Conservation (phyloP, 208 protist species). For the Trypanosoma scelopori region DNA sequence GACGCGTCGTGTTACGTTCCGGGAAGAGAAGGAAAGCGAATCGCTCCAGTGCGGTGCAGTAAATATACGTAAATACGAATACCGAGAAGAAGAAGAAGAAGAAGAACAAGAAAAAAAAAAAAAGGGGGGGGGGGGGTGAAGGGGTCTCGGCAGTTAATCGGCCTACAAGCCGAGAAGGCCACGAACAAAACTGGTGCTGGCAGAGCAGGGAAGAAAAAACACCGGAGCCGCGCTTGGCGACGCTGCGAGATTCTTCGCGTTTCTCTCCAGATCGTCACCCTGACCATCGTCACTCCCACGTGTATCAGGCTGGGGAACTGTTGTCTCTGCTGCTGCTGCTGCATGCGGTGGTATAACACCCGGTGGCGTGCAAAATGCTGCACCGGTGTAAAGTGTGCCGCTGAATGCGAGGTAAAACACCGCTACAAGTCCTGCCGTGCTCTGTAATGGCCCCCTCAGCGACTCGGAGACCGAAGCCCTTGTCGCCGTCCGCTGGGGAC, state of each 20-base stretch:
- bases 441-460: constrained; percentile 27
- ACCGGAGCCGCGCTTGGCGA: constrained; percentile 11
- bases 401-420: constrained; percentile 62
- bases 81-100: constrained; percentile 20
- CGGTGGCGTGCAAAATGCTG: background rate
- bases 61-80: constrained; percentile 9
- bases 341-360: background rate
- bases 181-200: constrained; percentile 44
- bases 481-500: constrained; percentile 12
- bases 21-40: background rate
- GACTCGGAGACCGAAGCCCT: background rate
- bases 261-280: background rate
- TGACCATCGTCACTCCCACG: too few species aligned
- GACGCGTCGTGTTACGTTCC: background rate
- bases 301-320: background rate
- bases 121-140: constrained; percentile 4
- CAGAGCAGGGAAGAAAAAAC: constrained; percentile 35
- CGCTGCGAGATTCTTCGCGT: background rate
- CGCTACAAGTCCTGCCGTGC: constrained; percentile 47
- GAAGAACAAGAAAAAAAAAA: constrained; percentile 18
- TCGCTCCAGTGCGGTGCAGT: background rate
- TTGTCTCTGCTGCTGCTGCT: too few species aligned
- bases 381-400: constrained; percentile 60
- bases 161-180: constrained; percentile 39
- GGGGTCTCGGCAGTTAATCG: background rate